A percentile compares a stretch with the other conserved stretches of the same genome.
phyloP scores from a whole-genome alignment of 257 asterid species.

The Ajuga chamaepitys region DNA sequence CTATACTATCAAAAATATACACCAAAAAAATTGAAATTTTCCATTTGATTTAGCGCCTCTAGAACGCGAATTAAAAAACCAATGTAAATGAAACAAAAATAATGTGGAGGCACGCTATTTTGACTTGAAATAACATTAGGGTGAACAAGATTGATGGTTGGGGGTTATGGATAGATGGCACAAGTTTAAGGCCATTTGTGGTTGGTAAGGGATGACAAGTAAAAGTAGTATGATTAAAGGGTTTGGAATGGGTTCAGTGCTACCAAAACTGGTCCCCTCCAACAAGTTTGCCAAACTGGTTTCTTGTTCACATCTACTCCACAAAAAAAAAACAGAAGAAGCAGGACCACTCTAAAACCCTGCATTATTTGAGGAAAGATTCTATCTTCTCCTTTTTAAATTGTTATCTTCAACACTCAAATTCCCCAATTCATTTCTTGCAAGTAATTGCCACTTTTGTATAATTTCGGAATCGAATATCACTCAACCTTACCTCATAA shows the following conservation, averaged over 20 bases:
- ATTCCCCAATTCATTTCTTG: constrained; percentile 12
- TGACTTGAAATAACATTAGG: no score
- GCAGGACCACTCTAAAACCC: constrained; percentile 21
- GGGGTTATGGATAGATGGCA: no score
- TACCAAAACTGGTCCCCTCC: constrained; percentile 29
- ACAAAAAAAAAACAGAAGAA: not conserved
- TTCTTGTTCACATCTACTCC: constrained; percentile 10
- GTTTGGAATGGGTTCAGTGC: constrained; percentile 15
- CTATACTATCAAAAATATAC: no score
- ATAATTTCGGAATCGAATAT: not conserved
- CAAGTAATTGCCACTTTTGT: not conserved
- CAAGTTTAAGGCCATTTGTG: no score
- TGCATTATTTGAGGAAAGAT: constrained; percentile 14
- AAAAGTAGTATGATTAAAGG: constrained; percentile 5
- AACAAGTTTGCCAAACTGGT: constrained; percentile 13
- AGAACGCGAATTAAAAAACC: no score
- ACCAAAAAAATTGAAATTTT: not conserved
- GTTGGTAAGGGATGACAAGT: not conserved
- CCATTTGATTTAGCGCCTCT: no score
- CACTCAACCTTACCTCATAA: no score
- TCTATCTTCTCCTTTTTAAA: not conserved
- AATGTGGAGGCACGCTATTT: no score
- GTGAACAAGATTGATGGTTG: no score
- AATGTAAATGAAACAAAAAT: no score
- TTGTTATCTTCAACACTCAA: constrained; percentile 10